phyloP scores from a whole-genome alignment of 2,329 filamentous ascomycete genomes.

The Emmonsiellopsis sp. region DNA sequence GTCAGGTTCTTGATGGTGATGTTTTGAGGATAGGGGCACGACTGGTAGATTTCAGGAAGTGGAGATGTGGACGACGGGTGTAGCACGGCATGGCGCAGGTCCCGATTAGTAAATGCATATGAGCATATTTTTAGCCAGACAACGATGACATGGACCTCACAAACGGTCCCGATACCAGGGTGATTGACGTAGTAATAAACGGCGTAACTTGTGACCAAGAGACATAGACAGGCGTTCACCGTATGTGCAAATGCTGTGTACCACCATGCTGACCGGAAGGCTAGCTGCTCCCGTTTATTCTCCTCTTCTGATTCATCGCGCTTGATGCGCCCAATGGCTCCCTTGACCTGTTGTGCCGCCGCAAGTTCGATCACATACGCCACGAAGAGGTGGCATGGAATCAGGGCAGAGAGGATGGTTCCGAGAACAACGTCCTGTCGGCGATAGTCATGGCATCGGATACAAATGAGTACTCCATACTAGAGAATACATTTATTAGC shows the following conservation, averaged over 20 bases:
- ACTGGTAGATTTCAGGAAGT: slow-evolving; percentile 70
- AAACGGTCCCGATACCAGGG: slow-evolving; percentile 83
- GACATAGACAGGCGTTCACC: slow-evolving; percentile 72
- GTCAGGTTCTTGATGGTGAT: slow-evolving; percentile 78
- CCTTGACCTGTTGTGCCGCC: slow-evolving; percentile 70
- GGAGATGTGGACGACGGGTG: slow-evolving; percentile 61
- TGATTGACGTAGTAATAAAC: slow-evolving; percentile 92
- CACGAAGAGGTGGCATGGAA: slow-evolving; percentile 82
- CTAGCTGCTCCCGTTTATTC: slow-evolving; percentile 49
- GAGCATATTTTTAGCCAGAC: slow-evolving; percentile 95
- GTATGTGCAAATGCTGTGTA: slow-evolving; percentile 72
- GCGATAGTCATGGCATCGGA: slow-evolving; percentile 81
- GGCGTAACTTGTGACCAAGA: slow-evolving; percentile 70
- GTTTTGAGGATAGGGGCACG: slow-evolving; percentile 83
- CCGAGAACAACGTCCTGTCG: slow-evolving; percentile 68
- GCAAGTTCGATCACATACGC: slow-evolving; percentile 83
- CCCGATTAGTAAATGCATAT: slow-evolving; percentile 93
- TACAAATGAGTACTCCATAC: slow-evolving; percentile 92
- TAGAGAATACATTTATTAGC: slow-evolving; percentile 26
- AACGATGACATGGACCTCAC: slow-evolving; percentile 84
- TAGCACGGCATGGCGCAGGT: slow-evolving; percentile 82
- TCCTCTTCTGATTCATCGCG: slow-evolving; percentile 49
- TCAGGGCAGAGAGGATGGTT: slow-evolving; percentile 69
- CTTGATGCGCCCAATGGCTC: slow-evolving; percentile 51
- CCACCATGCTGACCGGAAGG: slow-evolving; percentile 68